These are phyloP conservation scores for Soucietia sequanensis DNA, from an alignment of 805 yeast species.

Conservation along the genomic window DNA sequence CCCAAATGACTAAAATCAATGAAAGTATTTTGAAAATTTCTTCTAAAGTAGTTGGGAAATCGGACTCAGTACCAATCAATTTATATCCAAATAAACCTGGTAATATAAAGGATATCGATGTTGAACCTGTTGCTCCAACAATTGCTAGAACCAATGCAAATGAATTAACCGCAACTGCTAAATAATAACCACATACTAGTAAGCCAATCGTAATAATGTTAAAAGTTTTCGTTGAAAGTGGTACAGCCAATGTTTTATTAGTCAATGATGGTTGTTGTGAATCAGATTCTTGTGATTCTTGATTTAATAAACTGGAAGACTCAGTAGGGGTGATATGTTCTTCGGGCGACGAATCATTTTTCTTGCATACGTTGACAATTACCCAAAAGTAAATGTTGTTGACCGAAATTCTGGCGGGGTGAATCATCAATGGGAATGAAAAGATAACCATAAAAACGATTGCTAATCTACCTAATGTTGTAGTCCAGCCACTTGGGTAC, in stretches of 20 bases:
- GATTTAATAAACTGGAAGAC: constrained; percentile 5
- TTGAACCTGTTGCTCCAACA: constrained; percentile 93
- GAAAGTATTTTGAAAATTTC: constrained; percentile 45
- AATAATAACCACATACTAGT: constrained; percentile 53
- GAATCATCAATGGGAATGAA: constrained; percentile 88
- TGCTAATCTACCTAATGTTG: constrained; percentile 77
- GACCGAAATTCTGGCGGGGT: constrained; percentile 83
- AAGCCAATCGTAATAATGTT: constrained; percentile 25
- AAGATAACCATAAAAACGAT: constrained; percentile 78
- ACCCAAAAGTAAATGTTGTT: constrained; percentile 66
- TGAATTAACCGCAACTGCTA: constrained; percentile 68
- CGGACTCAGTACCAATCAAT: constrained; percentile 53
- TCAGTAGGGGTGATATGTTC: neutral
- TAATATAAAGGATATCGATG: constrained; percentile 83
- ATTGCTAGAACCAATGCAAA: constrained; percentile 80
- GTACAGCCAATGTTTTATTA: constrained; percentile 20
- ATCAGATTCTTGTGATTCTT: neutral
- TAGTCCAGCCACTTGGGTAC: constrained; percentile 63
- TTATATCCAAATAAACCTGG: constrained; percentile 87
- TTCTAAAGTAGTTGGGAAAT: constrained; percentile 24
- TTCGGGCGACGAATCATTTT: constrained; percentile 4
- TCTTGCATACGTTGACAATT: no score
- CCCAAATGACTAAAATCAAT: constrained; percentile 62
- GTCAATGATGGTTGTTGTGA: neutral
- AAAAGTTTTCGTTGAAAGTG: constrained; percentile 25